Evolutionary conservation across 2,329 filamentous ascomycete genomes (phyloP), one percentile per base, ranked within the genome.

Genomic region (Aspergillus awamori): DNA sequence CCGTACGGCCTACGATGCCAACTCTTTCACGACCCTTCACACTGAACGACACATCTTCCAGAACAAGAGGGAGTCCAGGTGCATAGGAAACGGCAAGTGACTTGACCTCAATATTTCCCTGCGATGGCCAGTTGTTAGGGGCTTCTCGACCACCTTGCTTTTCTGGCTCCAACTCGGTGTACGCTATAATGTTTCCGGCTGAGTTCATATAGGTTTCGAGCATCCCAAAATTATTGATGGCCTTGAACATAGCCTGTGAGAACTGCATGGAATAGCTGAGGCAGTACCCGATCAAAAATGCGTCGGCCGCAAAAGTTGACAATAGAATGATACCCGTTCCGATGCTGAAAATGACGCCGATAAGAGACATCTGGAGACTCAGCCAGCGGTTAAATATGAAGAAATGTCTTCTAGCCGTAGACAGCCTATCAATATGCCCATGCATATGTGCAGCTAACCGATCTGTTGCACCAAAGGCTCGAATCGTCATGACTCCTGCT

Each of bases 191-290:
- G 17, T 51, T 30, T 20, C 24, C 26, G 2, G 47, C 47, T 11
- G 47, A 15, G 47, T 30, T 30, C 26, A 51, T 51, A 26, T 17
- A 51, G 26, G 47, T 51, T 13, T 51, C 47, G 8, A 51, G 47
- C 47, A 51, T 51, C n/a, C 47, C 47, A n/a, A 33, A 30, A 11
- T 33, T 51, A 28, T 51, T 51, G 47, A 51, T 51, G 8, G 24
- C 47, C 5, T 30, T 15, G 28, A 51, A 51, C 26, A 33, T n/a
- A 28, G 47, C 47, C 7, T 30, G 47, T 3, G 47, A 51, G n/a
- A 51, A 33, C 15, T 28, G 24, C 47, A 51, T 33, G n/a, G 47
- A 51, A 17, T 30, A 51, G 26, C 47, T 33, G 7, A 51, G 47
- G 26, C 26, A 51, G 26, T 30, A 51, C 3, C 47, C 47, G 17